Base-by-base conservation (phyloP, 2,329 filamentous ascomycete species). In the Gaeumannomyces sp. region DNA sequence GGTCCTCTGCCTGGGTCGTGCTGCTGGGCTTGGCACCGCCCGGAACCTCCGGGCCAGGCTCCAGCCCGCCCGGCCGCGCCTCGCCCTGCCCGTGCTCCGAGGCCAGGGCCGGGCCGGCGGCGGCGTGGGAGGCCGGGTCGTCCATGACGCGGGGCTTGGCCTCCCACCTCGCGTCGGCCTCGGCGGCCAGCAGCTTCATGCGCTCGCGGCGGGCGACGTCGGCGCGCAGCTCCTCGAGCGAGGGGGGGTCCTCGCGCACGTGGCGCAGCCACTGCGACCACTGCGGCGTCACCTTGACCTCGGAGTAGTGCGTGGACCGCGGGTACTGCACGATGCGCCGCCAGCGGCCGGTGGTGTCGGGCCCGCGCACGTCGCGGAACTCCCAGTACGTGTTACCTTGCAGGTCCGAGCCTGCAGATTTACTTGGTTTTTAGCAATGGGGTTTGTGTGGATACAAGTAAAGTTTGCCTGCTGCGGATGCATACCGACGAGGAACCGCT, bases 231-330 rank as follows among this genome's bases (percentile, higher is more conserved):
- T 90, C 87, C 1, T 76, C 74, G 14, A 89, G 73, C 2, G 78
- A 81, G 0, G 87, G 87, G 2, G 87, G 78, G 0, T 81, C 73
- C 2, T 71, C 67, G 27, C 87, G 83, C 60, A 82, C 84, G 73
- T 89, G 80, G 22, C 87, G 84, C 61, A 90, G 79, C 87, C 87
- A 90, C 71, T 89, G 86, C 75, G 89, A 86, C 87, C 87, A 90
- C 68, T 81, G 79, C 14, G 87, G 86, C 63, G 82, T 77, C 66
- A 89, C 85, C 65, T 75, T 75, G 64, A 89, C 81, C 45, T 84
- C 80, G 70, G 80, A 83, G 70, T 80, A 78, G 72, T 85, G 84
- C 3, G 81, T 80, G 59, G 77, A 77, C 61, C 78, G 75, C 14
- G 85, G 85, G 74, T 85, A 87, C 69, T 85, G 72, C 61, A 88